A percentile compares a stretch with the other conserved stretches of the same genome.
These are phyloP conservation scores for Fusarium phyllophilum DNA, from an alignment of 2,329 filamentous ascomycete species.

Conservation along the genomic window DNA sequence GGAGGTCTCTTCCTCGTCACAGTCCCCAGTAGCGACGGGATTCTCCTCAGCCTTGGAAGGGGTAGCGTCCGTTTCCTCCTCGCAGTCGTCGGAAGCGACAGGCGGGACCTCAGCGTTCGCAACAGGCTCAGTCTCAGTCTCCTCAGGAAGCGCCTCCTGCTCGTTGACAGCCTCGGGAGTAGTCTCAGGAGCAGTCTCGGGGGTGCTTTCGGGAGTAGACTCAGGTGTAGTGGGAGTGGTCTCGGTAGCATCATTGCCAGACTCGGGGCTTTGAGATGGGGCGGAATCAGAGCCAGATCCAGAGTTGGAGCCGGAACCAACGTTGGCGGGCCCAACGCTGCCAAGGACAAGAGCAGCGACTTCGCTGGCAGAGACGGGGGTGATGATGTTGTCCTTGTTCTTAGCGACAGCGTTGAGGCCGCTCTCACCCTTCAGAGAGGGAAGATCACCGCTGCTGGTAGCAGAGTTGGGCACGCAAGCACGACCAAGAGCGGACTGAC, in stretches of 20 bases:
- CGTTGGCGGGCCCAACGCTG: conserved; percentile 40
- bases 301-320: conserved; percentile 35
- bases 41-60: not conserved
- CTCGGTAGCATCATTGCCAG: not conserved
- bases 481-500: conserved; percentile 36
- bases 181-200: not conserved
- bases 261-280: not conserved
- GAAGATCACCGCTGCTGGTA: conserved; percentile 39
- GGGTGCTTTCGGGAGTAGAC: not conserved
- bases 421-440: conserved; percentile 29
- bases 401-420: conserved; percentile 30
- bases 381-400: conserved; percentile 36
- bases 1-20: not conserved
- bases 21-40: not conserved
- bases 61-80: not conserved
- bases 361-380: conserved; percentile 39
- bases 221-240: not conserved
- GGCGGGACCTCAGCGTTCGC: not conserved
- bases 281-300: conserved; percentile 29
- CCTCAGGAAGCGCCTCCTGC: not conserved
- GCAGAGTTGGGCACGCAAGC: conserved; percentile 37
- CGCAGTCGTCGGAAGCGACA: not conserved
- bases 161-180: not conserved
- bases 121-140: not conserved
- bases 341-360: conserved; percentile 39